phyloP scores from a whole-genome alignment of 1,284 basidiomycete species.

The Irpex rosettiformis region DNA sequence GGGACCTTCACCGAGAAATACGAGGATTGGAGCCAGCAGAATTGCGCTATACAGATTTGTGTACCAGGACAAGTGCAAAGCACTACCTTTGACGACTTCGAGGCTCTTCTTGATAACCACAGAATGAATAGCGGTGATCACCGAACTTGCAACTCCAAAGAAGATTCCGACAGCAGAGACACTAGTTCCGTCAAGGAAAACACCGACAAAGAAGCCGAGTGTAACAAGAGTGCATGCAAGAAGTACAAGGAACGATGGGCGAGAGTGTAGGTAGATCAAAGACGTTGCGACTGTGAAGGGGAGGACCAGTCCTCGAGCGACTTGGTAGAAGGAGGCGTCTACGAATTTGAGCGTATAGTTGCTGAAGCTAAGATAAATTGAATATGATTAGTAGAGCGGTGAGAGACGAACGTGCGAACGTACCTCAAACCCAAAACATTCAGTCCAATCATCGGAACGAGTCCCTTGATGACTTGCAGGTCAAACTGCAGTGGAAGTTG shows the following conservation, averaged over 20 bases:
- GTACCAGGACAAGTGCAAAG: slow-evolving; percentile 82
- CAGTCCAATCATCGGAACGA: slow-evolving; percentile 68
- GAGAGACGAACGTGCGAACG: slow-evolving; percentile 14
- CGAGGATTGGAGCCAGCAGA: slow-evolving; percentile 60
- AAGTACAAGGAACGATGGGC: slow-evolving; percentile 72
- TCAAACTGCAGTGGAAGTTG: slow-evolving; percentile 63
- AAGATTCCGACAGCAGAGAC: slow-evolving; percentile 61
- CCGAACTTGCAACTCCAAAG: slow-evolving; percentile 75
- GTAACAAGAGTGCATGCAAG: slow-evolving; percentile 74
- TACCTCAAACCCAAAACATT: slow-evolving; percentile 82
- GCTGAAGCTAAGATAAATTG: slow-evolving; percentile 57
- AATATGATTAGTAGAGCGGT: not conserved
- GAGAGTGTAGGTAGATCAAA: slow-evolving; percentile 62
- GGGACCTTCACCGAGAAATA: slow-evolving; percentile 69
- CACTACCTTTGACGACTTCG: slow-evolving; percentile 72
- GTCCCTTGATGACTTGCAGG: slow-evolving; percentile 58
- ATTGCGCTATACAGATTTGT: slow-evolving; percentile 74
- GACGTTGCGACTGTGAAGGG: slow-evolving; percentile 85
- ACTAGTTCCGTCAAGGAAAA: slow-evolving; percentile 69
- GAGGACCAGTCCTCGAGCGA: slow-evolving; percentile 82
- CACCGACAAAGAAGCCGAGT: slow-evolving; percentile 80
- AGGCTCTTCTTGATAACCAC: slow-evolving; percentile 84
- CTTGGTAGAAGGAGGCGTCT: slow-evolving; percentile 89
- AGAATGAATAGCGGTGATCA: slow-evolving; percentile 78
- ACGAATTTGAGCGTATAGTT: slow-evolving; percentile 91